phyloP scores from a whole-genome alignment of 768 basidiomycete genomes.

The Tephrocybe rancida region DNA sequence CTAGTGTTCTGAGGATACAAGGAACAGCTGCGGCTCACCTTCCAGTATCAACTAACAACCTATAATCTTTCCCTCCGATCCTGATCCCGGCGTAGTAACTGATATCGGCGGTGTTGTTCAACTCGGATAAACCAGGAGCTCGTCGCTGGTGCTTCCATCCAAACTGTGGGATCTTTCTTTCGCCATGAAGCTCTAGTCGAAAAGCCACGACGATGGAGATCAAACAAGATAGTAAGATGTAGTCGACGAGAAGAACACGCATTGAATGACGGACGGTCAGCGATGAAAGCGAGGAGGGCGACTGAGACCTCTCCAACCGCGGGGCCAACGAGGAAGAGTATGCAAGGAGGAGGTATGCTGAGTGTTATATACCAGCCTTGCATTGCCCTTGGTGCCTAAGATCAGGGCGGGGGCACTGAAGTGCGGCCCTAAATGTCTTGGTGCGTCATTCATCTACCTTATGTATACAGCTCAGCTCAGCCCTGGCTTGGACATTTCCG shows the following conservation, averaged over 20 bases:
- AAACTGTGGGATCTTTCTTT: slow-evolving; percentile 8
- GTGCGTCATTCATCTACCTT: no score
- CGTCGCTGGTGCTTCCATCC: slow-evolving; percentile 12
- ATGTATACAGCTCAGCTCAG: background rate
- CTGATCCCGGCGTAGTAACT: slow-evolving; percentile 41
- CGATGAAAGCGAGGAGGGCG: no score
- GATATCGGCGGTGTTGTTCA: slow-evolving; percentile 38
- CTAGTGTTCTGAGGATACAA: background rate
- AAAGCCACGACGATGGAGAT: slow-evolving; percentile 10
- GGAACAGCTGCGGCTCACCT: slow-evolving; percentile 31
- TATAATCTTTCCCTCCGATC: slow-evolving; percentile 36
- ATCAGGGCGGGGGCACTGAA: no score
- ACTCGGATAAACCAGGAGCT: slow-evolving; percentile 17
- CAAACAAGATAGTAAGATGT: slow-evolving; percentile 4
- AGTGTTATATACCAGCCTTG: no score
- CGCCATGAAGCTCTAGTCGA: slow-evolving; percentile 23
- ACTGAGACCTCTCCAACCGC: no score
- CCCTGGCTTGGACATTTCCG: background rate
- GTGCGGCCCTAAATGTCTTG: no score
- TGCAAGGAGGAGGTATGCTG: no score
- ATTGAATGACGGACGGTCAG: slow-evolving; percentile 11
- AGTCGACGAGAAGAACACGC: slow-evolving; percentile 10
- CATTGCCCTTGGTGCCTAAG: no score
- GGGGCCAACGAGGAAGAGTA: no score
- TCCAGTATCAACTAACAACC: slow-evolving; percentile 48